Evolutionary conservation across 805 yeast species (phyloP), one percentile per base, ranked within the genome.

Genomic region (Starmera caribaea): DNA sequence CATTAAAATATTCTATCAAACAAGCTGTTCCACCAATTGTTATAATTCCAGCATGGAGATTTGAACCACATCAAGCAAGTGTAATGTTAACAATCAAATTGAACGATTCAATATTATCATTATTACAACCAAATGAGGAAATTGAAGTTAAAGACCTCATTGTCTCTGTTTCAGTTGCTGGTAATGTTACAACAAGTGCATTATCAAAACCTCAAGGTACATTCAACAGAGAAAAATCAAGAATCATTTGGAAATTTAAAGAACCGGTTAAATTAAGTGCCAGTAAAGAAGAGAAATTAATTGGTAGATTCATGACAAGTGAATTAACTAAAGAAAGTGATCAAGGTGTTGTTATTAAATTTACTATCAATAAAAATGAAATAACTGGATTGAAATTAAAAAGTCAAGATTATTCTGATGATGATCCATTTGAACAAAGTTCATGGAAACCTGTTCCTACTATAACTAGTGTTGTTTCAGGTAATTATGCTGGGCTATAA

Each of bases 191-290:
- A 3, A 64, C 78, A 2, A 69, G 80, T 16, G 97, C 96, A 1
- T 78, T 88, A 45, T 82, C 95, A 3, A 86, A 84, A 57, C 98
- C 98, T 5, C 79, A 83, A 41, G 97, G 97, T 41, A 76, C 94
- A 1, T 90, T 88, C 68, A 86, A 81, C 61, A 81, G 76, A 53
- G 97, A 88, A 38, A 79, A 77, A 54, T 81, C 77, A 49, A 75
- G 97, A 61, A 80, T 92, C 42, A 81, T 92, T 1, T 89, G 97
- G 96, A 75, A 82, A 55, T 76, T 78, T 49, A 63, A 48, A 41
- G 66, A 63, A 35, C 66, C 71, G 11, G 50, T 73, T 10, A 54
- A 49, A 4, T 50, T 76, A 16, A 49, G 49, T 24, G 37, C 37
- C 14, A 57, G 57, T 3, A 53, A 49, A 15, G 88, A 82, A 47